These are phyloP conservation scores for Cucurbita pepo DNA, from an alignment of 306 rosid species.

Conservation along the genomic window DNA sequence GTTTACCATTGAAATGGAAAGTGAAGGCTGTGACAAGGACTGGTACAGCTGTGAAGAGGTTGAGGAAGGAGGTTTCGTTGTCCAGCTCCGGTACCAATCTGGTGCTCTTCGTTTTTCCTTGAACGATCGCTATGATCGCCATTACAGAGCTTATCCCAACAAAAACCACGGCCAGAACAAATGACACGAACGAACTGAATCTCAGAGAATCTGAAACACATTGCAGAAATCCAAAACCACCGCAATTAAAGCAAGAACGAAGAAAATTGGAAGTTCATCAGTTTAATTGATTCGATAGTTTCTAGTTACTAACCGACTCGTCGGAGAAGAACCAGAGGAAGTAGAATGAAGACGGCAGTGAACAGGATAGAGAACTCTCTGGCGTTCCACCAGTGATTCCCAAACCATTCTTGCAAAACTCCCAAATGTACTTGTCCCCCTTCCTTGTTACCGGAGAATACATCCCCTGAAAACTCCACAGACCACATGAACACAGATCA, in stretches of 20 bases:
- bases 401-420: constrained; percentile 85
- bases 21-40: constrained; percentile 88
- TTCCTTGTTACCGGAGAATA: constrained; percentile 46
- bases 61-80: constrained; percentile 57
- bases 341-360: constrained; percentile 39
- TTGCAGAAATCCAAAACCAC: not conserved
- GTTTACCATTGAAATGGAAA: constrained; percentile 73
- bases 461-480: constrained; percentile 46
- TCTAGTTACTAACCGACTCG: constrained; percentile 48
- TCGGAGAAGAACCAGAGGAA: constrained; percentile 54
- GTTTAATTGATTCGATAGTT: not conserved
- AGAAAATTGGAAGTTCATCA: not conserved
- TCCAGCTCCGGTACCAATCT: constrained; percentile 53
- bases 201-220: constrained; percentile 49
- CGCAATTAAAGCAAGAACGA: not conserved
- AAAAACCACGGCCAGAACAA: constrained; percentile 67
- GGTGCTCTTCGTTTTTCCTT: constrained; percentile 58
- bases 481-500: not conserved
- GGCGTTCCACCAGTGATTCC: constrained; percentile 85
- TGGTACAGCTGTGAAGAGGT: constrained; percentile 86
- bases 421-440: constrained; percentile 56
- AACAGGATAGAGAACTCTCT: constrained; percentile 50
- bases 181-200: constrained; percentile 64
- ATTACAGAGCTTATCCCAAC: constrained; percentile 65
- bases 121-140: constrained; percentile 48